phyloP scores from a whole-genome alignment of 352 stramenopile genomes.

The Peronospora destructor region DNA sequence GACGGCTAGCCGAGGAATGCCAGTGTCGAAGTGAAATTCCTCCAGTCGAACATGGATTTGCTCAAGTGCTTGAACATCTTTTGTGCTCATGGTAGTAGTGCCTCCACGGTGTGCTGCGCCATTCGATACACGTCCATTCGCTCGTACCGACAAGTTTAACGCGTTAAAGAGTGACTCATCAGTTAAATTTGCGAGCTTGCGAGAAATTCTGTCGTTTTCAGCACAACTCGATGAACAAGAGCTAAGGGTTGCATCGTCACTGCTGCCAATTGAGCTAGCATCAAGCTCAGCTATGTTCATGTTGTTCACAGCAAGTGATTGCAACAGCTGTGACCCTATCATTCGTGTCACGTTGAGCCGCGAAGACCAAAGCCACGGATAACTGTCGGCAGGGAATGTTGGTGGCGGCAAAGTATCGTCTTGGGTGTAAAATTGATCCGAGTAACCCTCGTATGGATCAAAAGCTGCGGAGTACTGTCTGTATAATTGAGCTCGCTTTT shows the following conservation, averaged over 20 bases:
- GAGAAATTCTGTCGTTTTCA: neutral
- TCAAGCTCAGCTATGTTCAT: neutral
- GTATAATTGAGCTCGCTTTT: constrained; percentile 17
- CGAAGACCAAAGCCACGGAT: constrained; percentile 42
- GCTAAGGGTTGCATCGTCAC: neutral
- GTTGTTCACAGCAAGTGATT: constrained; percentile 7
- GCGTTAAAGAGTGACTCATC: neutral
- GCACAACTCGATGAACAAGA: constrained; percentile 6
- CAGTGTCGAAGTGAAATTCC: constrained; percentile 53
- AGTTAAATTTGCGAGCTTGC: neutral
- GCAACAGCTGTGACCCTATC: constrained; percentile 25
- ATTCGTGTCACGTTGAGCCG: constrained; percentile 24
- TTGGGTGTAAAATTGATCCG: constrained; percentile 35
- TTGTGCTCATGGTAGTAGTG: constrained; percentile 2
- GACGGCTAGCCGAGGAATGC: constrained; percentile 36
- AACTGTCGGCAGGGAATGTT: constrained; percentile 35
- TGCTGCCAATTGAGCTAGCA: neutral
- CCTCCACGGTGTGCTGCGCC: neutral
- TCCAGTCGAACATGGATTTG: constrained; percentile 29
- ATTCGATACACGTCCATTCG: neutral
- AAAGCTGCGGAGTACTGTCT: constrained; percentile 27
- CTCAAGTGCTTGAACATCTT: constrained; percentile 26
- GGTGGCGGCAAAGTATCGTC: constrained; percentile 29
- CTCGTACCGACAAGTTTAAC: neutral
- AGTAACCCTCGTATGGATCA: constrained; percentile 42